Conservation (phyloP, 177 flowering plant genomes). For the Vitis hybrid region DNA sequence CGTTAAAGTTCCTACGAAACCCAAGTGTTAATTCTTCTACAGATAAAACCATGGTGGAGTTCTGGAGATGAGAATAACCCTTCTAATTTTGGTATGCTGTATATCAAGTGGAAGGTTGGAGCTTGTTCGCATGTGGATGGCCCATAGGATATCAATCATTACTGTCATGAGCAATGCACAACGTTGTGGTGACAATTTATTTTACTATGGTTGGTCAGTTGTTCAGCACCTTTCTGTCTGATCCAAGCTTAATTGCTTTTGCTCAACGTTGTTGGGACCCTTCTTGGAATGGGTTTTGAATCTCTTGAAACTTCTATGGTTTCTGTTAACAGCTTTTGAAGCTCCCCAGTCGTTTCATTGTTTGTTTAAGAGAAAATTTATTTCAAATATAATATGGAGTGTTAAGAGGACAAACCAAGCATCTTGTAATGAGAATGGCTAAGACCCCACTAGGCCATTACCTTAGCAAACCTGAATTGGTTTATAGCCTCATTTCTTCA, state of each 20-base stretch:
- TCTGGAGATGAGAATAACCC: constrained; percentile 69
- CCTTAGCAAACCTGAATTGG: no score
- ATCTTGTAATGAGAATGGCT: no score
- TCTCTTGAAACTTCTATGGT: background rate
- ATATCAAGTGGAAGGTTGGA: constrained; percentile 90
- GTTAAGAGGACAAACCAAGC: no score
- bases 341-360: background rate
- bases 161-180: constrained; percentile 86
- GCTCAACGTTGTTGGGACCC: constrained; percentile 85
- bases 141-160: constrained; percentile 91
- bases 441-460: no score
- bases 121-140: constrained; percentile 96
- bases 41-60: constrained; percentile 91
- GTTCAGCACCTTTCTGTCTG: constrained; percentile 89
- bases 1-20: background rate
- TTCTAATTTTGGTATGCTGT: constrained; percentile 81
- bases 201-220: constrained; percentile 60
- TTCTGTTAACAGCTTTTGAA: background rate
- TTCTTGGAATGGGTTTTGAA: constrained; percentile 48
- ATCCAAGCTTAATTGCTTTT: constrained; percentile 94
- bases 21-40: constrained; percentile 12
- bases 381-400: no score
- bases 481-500: no score
- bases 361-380: background rate
- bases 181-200: constrained; percentile 41